Evolutionary conservation across 2,329 filamentous ascomycete species (phyloP).

Genomic region (Colletotrichum sansevieriae): DNA sequence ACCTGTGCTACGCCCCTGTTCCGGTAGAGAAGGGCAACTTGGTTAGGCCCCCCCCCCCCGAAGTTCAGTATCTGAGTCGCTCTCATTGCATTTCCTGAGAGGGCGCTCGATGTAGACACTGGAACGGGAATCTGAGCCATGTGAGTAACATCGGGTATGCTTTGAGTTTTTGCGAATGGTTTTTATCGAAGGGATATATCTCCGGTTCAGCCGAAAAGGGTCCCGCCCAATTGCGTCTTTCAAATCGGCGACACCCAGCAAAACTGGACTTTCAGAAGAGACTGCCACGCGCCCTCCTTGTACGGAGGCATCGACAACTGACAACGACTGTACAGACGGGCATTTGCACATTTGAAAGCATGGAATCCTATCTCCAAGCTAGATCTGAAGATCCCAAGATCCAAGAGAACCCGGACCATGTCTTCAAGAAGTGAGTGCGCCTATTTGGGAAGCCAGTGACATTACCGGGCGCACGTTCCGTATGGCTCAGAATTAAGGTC

Average conservation of each 20-base stretch:
- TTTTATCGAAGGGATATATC: constrained; percentile 65
- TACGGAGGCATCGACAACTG: constrained; percentile 70
- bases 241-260: constrained; percentile 52
- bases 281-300: constrained; percentile 67
- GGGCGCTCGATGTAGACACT: constrained; percentile 63
- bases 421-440: constrained; percentile 46
- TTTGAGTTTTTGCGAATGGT: constrained; percentile 52
- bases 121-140: constrained; percentile 69
- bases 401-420: background rate
- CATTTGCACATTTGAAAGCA: constrained; percentile 60
- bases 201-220: constrained; percentile 63
- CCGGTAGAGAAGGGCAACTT: background rate
- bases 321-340: constrained; percentile 64
- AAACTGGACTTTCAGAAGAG: constrained; percentile 57
- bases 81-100: constrained; percentile 16
- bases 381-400: constrained; percentile 9
- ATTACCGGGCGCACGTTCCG: constrained; percentile 49
- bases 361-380: constrained; percentile 46
- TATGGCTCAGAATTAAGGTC: constrained; percentile 41
- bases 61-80: too few relatives aligned
- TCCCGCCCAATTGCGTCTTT: constrained; percentile 53
- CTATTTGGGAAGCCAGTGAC: constrained; percentile 49
- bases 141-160: background rate
- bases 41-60: background rate
- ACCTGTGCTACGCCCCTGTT: background rate